A percentile compares a stretch with the other conserved stretches of the same genome.
Conservation (phyloP, 2,329 filamentous ascomycete genomes). For the Fusarium aywerte region DNA sequence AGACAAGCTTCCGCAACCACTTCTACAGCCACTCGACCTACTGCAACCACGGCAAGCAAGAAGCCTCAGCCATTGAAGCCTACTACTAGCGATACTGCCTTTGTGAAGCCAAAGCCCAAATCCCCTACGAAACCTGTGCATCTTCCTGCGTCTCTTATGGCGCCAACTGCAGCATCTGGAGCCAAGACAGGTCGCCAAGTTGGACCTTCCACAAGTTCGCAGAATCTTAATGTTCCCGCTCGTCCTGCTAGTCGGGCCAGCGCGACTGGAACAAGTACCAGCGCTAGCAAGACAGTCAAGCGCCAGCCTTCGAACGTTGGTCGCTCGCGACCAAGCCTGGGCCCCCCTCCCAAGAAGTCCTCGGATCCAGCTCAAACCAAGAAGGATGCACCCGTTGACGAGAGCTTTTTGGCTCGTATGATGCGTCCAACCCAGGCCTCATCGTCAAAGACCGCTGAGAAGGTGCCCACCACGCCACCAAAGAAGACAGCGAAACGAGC, state of each 20-base stretch:
- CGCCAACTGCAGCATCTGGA: slow-evolving; percentile 75
- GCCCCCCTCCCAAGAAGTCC: slow-evolving; percentile 67
- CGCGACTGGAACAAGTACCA: slow-evolving; percentile 42
- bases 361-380: slow-evolving; percentile 52
- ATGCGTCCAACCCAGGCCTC: slow-evolving; percentile 80
- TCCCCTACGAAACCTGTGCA: slow-evolving; percentile 76
- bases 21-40: slow-evolving; percentile 44
- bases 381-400: slow-evolving; percentile 68
- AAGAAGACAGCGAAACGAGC: slow-evolving; percentile 50
- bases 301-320: slow-evolving; percentile 59
- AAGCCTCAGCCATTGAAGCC: slow-evolving; percentile 58
- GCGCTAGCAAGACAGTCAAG: slow-evolving; percentile 51
- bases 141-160: slow-evolving; percentile 73
- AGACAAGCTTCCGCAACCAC: slow-evolving; percentile 42
- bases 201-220: slow-evolving; percentile 50
- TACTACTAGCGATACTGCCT: slow-evolving; percentile 55
- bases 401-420: slow-evolving; percentile 82
- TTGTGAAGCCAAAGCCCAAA: slow-evolving; percentile 69
- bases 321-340: slow-evolving; percentile 63
- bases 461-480: slow-evolving; percentile 63
- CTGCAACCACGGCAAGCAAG: slow-evolving; percentile 51
- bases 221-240: slow-evolving; percentile 48
- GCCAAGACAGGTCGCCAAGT: slow-evolving; percentile 61
- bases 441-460: slow-evolving; percentile 74
- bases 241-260: slow-evolving; percentile 62